Evolutionary conservation across 305 asterid species (phyloP), one percentile per base, ranked within the genome.

Genomic region (Coffea humblotiana): DNA sequence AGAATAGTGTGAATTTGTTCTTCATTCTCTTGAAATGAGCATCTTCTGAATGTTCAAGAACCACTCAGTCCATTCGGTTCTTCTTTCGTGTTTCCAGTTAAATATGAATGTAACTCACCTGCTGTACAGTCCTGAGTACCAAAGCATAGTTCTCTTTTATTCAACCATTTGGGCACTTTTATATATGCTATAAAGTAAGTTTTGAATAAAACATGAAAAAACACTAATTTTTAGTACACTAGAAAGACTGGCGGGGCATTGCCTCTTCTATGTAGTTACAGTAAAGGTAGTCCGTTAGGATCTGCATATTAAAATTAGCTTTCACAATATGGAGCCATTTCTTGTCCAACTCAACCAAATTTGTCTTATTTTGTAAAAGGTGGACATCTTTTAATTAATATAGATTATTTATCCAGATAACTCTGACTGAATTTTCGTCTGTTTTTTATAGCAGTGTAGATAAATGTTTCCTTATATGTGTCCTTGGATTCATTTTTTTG

Each of bases 401-500:
- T 3, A 9, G 13, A 21, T 47, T 16, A 14, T 43, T 76, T 32
- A 25, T 47, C 23, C 14, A 72, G 27, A 2, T 76, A 49, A 43
- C 9, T 6, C 35, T 45, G 58, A 6, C n/a, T 4, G 37, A 23
- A 9, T 23, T 5, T 19, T 43, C 29, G n/a, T 19, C 35, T 43
- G 72, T 35, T 45, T 23, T 7, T 25, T n/a, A 25, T 71, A 15
- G 37, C 47, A 15, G 11, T 35, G 11, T 43, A 13, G 56, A 23
- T 61, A 48, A 51, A 14, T 37, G 19, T 49, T 80, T 68, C 51
- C 65, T 67, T 16, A 9, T 71, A 12, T 25, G 48, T 40, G 37
- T 52, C 14, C 52, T 64, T 63, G 79, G 69, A 56, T 72, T 82
- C 72, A 64, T 81, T 85, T 60, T 81, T 85, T 60, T 82, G 79